Conservation (phyloP, 2,329 filamentous ascomycete species). For the Ophiostoma ips region DNA sequence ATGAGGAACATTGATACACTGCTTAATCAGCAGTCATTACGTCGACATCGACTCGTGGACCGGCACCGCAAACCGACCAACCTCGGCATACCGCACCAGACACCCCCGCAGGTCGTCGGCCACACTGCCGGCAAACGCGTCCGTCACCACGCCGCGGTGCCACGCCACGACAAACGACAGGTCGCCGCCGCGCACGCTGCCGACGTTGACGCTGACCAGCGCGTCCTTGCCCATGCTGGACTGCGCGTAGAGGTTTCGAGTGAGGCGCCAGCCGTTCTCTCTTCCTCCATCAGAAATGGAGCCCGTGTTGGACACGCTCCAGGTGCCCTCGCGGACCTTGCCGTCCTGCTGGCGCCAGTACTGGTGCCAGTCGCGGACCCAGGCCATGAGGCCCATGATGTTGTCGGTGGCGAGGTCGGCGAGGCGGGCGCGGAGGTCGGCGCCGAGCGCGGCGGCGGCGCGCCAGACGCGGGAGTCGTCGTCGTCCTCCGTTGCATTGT, state of each 20-base stretch:
- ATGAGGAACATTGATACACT: too few relatives aligned
- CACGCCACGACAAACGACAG: conserved; percentile 32
- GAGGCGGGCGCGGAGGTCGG: conserved; percentile 21
- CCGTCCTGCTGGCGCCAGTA: conserved; percentile 30
- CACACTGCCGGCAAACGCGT: conserved; percentile 24
- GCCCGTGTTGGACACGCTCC: conserved; percentile 41
- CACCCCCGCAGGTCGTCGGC: conserved; percentile 23
- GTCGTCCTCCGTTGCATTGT: conserved; percentile 12
- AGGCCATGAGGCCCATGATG: conserved; percentile 26
- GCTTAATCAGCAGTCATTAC: too few relatives aligned
- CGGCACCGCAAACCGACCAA: conserved; percentile 8
- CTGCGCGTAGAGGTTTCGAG: conserved; percentile 36
- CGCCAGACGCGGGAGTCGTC: conserved; percentile 30
- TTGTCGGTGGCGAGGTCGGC: conserved; percentile 29
- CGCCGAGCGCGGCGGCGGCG: conserved; percentile 23
- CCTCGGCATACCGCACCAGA: conserved; percentile 11
- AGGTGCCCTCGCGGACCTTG: conserved; percentile 27
- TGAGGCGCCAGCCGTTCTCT: conserved; percentile 22
- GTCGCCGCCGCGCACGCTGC: conserved; percentile 27
- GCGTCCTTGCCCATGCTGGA: conserved; percentile 29
- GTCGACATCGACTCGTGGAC: too few relatives aligned
- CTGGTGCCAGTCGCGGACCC: conserved; percentile 29
- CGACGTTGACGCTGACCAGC: conserved; percentile 31
- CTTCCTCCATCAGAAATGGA: conserved; percentile 17
- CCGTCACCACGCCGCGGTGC: conserved; percentile 31